A percentile compares a stretch with the other conserved stretches of the same genome.
These are phyloP conservation scores for Abelmoschus esculentus DNA, from an alignment of 345 rosid species.

Conservation along the genomic window DNA sequence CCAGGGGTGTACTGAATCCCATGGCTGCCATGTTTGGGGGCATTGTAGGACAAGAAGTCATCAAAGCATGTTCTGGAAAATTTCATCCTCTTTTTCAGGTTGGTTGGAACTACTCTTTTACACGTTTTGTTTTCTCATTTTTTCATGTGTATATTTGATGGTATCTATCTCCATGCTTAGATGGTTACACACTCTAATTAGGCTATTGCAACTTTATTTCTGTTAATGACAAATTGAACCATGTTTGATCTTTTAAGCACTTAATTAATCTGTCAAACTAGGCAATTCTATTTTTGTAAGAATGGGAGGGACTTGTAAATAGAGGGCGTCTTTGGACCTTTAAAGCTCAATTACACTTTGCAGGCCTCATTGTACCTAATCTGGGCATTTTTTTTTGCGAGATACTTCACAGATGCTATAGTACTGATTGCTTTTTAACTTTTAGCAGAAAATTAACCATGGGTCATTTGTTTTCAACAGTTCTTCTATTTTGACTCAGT, in stretches of 20 bases:
- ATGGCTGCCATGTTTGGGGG: conserved; percentile 99
- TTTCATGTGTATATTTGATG: background rate
- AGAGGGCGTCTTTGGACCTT: background rate
- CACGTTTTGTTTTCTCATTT: background rate
- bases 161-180: background rate
- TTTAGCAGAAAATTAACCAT: background rate
- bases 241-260: no score
- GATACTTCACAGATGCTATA: background rate
- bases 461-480: background rate
- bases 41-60: conserved; percentile 93
- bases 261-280: background rate
- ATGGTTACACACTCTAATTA: background rate
- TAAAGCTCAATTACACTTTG: background rate
- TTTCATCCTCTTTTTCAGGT: conserved; percentile 98
- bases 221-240: background rate
- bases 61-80: conserved; percentile 97
- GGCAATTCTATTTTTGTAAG: background rate
- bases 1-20: conserved; percentile 91
- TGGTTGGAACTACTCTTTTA: background rate
- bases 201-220: background rate
- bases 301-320: background rate
- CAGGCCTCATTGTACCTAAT: background rate
- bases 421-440: background rate
- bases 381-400: background rate
- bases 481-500: conserved; percentile 9